Conservation (phyloP, 225 moss, liverwort and hornwort genomes). For the Pleurozium schreberi region DNA sequence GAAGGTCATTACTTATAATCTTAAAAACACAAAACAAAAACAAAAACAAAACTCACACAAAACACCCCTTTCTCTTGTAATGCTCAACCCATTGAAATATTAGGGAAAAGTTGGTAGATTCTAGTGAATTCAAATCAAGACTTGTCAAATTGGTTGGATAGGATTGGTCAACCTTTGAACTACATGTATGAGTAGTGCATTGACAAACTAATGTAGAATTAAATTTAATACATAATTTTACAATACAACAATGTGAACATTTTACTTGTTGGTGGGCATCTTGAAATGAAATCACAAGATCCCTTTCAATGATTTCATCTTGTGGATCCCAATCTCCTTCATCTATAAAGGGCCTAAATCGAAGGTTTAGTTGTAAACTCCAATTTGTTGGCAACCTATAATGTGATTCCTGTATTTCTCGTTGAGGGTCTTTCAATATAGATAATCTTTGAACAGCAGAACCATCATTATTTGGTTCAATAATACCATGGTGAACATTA, state of each 20-base stretch:
- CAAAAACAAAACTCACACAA: too few species aligned
- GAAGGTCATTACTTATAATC: too few species aligned
- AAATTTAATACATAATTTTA: neutral
- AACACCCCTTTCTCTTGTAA: too few species aligned
- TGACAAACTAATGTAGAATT: neutral
- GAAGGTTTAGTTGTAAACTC: slow-evolving; percentile 25
- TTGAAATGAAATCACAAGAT: slow-evolving; percentile 21
- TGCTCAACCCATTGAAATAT: too few species aligned
- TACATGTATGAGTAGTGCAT: too few species aligned
- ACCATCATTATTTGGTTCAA: slow-evolving; percentile 8
- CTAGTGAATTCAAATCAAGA: too few species aligned
- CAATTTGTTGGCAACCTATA: slow-evolving; percentile 20
- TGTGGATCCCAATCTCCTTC: slow-evolving; percentile 13
- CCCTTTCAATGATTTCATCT: slow-evolving; percentile 9
- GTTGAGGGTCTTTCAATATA: neutral
- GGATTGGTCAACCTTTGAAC: neutral
- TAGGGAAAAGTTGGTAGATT: too few species aligned
- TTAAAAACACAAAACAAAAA: too few species aligned
- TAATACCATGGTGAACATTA: neutral
- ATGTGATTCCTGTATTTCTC: neutral
- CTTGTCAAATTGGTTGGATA: neutral
- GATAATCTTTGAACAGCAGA: neutral
- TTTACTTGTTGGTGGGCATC: slow-evolving; percentile 16
- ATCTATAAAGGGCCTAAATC: slow-evolving; percentile 15
- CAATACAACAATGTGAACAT: neutral